Evolutionary conservation across 2,329 filamentous ascomycete genomes (phyloP).

Genomic region (Alternaria dauci): DNA sequence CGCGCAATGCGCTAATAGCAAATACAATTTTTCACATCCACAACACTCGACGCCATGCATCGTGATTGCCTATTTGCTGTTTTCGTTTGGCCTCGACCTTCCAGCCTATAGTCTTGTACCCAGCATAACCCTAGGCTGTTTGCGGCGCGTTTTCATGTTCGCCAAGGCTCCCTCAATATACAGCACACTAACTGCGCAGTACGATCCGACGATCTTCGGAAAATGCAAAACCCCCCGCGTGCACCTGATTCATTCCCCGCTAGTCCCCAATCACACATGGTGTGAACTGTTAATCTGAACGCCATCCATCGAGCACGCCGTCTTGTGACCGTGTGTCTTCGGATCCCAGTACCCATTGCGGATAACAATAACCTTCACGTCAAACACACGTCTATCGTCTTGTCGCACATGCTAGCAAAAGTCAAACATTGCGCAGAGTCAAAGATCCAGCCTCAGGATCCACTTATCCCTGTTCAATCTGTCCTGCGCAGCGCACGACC

Average conservation of each 20-base stretch:
- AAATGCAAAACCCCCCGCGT: neutral
- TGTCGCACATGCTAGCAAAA: neutral
- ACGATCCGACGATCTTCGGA: constrained; percentile 18
- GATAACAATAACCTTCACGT: neutral
- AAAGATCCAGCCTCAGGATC: neutral
- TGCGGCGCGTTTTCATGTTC: neutral
- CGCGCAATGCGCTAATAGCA: neutral
- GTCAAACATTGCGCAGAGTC: neutral
- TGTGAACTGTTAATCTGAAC: constrained; percentile 1
- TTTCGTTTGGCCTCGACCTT: neutral
- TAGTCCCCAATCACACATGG: constrained; percentile 3
- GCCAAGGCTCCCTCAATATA: neutral
- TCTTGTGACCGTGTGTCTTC: neutral
- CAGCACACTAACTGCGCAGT: neutral
- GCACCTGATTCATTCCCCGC: neutral
- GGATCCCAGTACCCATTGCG: neutral
- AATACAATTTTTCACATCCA: neutral
- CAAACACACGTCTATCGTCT: neutral
- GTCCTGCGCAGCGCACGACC: neutral
- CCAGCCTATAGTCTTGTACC: neutral
- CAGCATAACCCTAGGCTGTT: neutral
- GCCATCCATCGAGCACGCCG: neutral
- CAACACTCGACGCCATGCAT: neutral
- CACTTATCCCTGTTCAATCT: neutral
- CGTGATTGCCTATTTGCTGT: neutral